Evolutionary conservation across 371 early-diverging fungal species (phyloP).

Genomic region (Blakeslea trispora): DNA sequence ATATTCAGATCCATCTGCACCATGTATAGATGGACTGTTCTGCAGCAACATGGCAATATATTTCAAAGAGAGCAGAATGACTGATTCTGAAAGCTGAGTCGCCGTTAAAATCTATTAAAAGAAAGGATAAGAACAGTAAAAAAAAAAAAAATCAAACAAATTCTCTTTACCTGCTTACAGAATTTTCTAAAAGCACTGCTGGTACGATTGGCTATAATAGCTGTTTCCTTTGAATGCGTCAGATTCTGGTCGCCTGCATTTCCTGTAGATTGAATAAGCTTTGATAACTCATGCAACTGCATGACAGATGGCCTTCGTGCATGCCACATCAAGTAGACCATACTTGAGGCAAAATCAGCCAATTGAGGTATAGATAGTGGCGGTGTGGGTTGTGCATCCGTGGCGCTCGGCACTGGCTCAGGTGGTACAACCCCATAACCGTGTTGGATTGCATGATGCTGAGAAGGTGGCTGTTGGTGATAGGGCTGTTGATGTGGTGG

Average conservation of each 20-base stretch:
- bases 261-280: constrained; percentile 1
- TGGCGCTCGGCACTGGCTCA: constrained; percentile 42
- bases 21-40: constrained; percentile 63
- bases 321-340: constrained; percentile 70
- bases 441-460: background rate
- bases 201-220: constrained; percentile 48
- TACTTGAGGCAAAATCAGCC: constrained; percentile 67
- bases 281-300: constrained; percentile 40
- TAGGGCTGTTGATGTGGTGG: constrained; percentile 15
- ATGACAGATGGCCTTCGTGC: constrained; percentile 54
- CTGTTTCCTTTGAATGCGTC: constrained; percentile 35
- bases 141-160: constrained; percentile 4
- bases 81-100: constrained; percentile 67
- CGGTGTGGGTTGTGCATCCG: constrained; percentile 33
- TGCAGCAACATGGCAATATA: constrained; percentile 66
- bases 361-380: constrained; percentile 48
- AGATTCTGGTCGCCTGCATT: constrained; percentile 21
- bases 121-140: no score
- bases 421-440: constrained; percentile 20
- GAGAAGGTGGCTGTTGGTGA: background rate
- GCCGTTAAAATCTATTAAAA: constrained; percentile 48
- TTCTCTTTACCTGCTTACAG: constrained; percentile 47
- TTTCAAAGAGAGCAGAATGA: constrained; percentile 59
- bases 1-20: constrained; percentile 76
- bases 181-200: constrained; percentile 59